These are phyloP conservation scores for Pyrenochaeta sp. DNA, from an alignment of 2,329 filamentous ascomycete species.

Conservation along the genomic window DNA sequence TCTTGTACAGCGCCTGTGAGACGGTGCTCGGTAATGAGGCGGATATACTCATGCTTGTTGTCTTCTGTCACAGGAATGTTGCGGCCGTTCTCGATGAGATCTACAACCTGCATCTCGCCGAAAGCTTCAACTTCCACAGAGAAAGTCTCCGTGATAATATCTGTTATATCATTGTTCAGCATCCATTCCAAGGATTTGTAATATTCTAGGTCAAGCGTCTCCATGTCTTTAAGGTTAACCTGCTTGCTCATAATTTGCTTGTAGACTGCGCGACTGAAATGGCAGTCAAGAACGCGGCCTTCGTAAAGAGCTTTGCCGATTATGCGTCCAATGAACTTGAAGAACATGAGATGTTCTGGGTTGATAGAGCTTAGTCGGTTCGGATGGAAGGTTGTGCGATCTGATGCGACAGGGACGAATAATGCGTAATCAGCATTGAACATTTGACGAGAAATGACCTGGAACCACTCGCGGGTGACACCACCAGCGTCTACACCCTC, in stretches of 20 bases:
- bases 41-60: constrained; percentile 98
- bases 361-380: constrained; percentile 95
- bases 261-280: constrained; percentile 98
- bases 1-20: constrained; percentile 91
- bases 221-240: constrained; percentile 99
- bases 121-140: constrained; percentile 94
- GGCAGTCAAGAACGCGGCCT: constrained; percentile 93
- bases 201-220: constrained; percentile 97
- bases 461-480: constrained; percentile 99
- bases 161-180: constrained; percentile 97
- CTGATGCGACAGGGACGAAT: constrained; percentile 95
- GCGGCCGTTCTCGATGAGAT: constrained; percentile 85
- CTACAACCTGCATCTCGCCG: constrained; percentile 85
- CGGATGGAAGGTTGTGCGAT: constrained; percentile 98
- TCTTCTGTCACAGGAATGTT: constrained; percentile 95
- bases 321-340: constrained; percentile 98
- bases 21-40: constrained; percentile 91
- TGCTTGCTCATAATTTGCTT: constrained; percentile 95
- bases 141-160: constrained; percentile 96
- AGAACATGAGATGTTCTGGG: constrained; percentile 94
- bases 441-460: constrained; percentile 96
- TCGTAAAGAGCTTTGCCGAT: constrained; percentile 99
- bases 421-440: constrained; percentile 98
- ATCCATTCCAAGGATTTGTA: constrained; percentile 99
- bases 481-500: constrained; percentile 98